Base-by-base conservation (phyloP, 148 eudicot species). In the Silene conica region DNA sequence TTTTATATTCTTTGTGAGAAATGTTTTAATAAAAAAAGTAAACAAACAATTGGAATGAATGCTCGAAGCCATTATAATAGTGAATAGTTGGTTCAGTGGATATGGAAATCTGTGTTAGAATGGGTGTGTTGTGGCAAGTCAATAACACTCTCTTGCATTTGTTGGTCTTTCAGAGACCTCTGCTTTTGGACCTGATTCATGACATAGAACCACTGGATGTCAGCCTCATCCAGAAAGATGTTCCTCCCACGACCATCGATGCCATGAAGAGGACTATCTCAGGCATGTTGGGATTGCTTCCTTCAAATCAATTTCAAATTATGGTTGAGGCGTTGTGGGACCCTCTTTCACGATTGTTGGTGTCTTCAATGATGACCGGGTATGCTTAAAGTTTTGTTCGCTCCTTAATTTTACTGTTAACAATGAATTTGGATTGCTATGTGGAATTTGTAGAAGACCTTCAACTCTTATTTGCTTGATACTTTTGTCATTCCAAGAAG, bases 191-290 rank as follows among this genome's bases (percentile, higher is more conserved):
- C 76, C 73, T 89, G 87, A 85, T 94, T 76, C 93, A 87, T 79
- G 98, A 91, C 80, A 91, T 94, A 70, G 98, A 94, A 82, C 98
- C 98, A 34, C 72, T 94, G 86, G 98, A 94, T 85, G 91, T 87
- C 75, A 94, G 96, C 70, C 79, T 91, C 56, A 91, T 94, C 76
- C 98, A 94, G 79, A 91, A 90, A 85, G 98, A 94, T 83, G 98
- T 88, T 64, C 89, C 98, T 38, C 82, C 84, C 38, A 85, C 89
- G 61, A 94, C 98, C 46, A 80, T 91, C 59, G 98, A 94, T 86
- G 98, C 98, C 60, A 94, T 94, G 90, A 94, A 94, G 87, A 87
- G 98, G 86, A 94, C 98, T 41, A 88, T 94, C 78, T 94, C 97
- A 1, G 92, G 98, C 71, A 94, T 94, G 96, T 80, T 91, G 71